These are phyloP conservation scores for Backusella macrospora DNA, from an alignment of 192 early-diverging fungal genomes.

Conservation along the genomic window DNA sequence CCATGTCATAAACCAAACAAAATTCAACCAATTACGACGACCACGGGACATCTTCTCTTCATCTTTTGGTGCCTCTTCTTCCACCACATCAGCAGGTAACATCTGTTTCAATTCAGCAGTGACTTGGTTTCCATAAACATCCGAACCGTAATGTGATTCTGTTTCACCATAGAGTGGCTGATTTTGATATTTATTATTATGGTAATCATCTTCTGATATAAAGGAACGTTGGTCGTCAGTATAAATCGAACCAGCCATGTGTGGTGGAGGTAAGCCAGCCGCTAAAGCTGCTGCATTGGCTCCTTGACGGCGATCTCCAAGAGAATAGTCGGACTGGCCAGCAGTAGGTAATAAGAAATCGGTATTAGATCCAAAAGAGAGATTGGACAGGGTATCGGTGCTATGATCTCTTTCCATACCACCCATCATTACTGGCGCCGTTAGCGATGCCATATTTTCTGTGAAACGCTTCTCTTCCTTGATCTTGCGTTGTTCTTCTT, in stretches of 20 bases:
- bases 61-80: constrained; percentile 46
- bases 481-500: constrained; percentile 49
- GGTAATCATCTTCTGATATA: constrained; percentile 42
- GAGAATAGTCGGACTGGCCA: constrained; percentile 6
- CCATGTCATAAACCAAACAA: constrained; percentile 81
- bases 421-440: not conserved
- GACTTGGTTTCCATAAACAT: constrained; percentile 18
- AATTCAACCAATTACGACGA: constrained; percentile 80
- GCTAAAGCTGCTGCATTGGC: constrained; percentile 16
- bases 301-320: constrained; percentile 13
- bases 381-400: constrained; percentile 31
- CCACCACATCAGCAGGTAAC: constrained; percentile 18
- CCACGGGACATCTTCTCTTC: constrained; percentile 55
- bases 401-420: constrained; percentile 30
- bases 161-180: constrained; percentile 27
- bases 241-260: constrained; percentile 28
- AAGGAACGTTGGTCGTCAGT: constrained; percentile 46
- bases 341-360: constrained; percentile 20
- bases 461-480: constrained; percentile 41
- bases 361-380: constrained; percentile 35
- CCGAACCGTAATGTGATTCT: constrained; percentile 40
- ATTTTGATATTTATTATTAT: constrained; percentile 16
- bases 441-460: constrained; percentile 32
- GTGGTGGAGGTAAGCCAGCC: constrained; percentile 22
- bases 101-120: constrained; percentile 24